Evolutionary conservation across 176 grass and related monocot genomes (phyloP), one percentile per base, ranked within the genome.

Genomic region (Avena atlantica): DNA sequence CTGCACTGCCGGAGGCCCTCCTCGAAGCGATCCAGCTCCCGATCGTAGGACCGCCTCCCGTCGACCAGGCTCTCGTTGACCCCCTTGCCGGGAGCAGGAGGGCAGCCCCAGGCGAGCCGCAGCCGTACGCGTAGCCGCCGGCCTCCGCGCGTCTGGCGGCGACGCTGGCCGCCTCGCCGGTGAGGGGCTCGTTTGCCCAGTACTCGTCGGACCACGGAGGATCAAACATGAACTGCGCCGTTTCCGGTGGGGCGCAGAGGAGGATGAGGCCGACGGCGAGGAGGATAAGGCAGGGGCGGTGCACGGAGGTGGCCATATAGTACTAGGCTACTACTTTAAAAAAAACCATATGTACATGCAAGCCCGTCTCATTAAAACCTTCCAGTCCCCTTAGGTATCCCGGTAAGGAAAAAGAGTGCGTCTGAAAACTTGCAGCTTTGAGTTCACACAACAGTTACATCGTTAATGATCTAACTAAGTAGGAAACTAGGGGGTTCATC

Each of bases 21-120:
- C 69, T 72, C 69, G 69, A 72, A 45, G 69, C 40, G 69, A 45
- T 72, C 69, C 19, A 72, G 69, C 69, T 72, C 69, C 37, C 19
- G 37, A 45, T 45, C 69, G 9, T 72, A 72, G 40, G 69, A 72
- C 20, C 69, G 69, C 69, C 20, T 47, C 19, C 69, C 69, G 69
- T 49, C 48, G 48, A 49, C 48, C 48, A 49, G 48, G 8, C 48
- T 49, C 48, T 10, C 48, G 49, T 51, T 51, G 49, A 51, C 49
- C 11, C 49, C 49, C 49, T 51, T 51, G 10, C 49, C 49, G 49
- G 49, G 49, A 12, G 49, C 49, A 9, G 49, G 49, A 51, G 49
- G 49, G 49, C 49, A 51, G 49, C 49, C 49, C 49, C 9, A 12
- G 10, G 37, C 20, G 40, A 72, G 19, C 69, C 69, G 47, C 69